Conservation (phyloP, 805 yeast species). For the Ogataea naganishii region DNA sequence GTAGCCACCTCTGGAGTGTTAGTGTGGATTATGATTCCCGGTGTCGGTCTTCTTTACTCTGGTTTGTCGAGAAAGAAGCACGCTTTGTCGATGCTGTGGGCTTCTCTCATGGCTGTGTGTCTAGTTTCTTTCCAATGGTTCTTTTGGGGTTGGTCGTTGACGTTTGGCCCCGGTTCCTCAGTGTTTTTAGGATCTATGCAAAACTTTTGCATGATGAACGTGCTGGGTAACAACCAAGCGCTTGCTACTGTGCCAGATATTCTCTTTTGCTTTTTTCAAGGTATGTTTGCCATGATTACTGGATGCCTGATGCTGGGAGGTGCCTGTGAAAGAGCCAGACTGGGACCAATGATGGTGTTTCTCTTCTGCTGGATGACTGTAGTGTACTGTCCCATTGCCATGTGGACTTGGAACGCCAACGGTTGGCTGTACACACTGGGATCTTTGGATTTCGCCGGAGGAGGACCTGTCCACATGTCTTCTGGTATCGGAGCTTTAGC, state of each 20-base stretch:
- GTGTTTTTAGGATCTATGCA: constrained; percentile 73
- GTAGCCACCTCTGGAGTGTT: constrained; percentile 66
- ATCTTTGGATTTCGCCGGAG: constrained; percentile 94
- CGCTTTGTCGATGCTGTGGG: constrained; percentile 91
- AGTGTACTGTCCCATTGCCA: constrained; percentile 93
- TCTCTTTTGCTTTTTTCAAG: constrained; percentile 84
- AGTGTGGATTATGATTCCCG: constrained; percentile 96
- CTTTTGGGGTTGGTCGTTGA: constrained; percentile 94
- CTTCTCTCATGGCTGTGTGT: constrained; percentile 82
- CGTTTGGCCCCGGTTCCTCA: constrained; percentile 48
- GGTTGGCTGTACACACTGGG: constrained; percentile 89
- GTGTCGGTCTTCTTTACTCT: constrained; percentile 86
- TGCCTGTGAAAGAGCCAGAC: constrained; percentile 93
- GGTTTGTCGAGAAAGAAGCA: constrained; percentile 94
- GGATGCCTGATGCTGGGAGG: constrained; percentile 96
- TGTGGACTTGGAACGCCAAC: constrained; percentile 93
- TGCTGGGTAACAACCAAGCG: constrained; percentile 71
- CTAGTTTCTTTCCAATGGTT: constrained; percentile 92
- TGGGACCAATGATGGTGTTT: constrained; percentile 95
- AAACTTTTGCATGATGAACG: constrained; percentile 73
- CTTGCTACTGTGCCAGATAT: constrained; percentile 78
- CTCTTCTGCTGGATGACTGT: constrained; percentile 90
- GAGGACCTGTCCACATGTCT: constrained; percentile 95
- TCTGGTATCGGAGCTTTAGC: constrained; percentile 95
- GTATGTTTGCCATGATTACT: constrained; percentile 92